These are phyloP conservation scores for Phytopythium aichiense DNA, from an alignment of 352 stramenopile genomes.

Conservation along the genomic window DNA sequence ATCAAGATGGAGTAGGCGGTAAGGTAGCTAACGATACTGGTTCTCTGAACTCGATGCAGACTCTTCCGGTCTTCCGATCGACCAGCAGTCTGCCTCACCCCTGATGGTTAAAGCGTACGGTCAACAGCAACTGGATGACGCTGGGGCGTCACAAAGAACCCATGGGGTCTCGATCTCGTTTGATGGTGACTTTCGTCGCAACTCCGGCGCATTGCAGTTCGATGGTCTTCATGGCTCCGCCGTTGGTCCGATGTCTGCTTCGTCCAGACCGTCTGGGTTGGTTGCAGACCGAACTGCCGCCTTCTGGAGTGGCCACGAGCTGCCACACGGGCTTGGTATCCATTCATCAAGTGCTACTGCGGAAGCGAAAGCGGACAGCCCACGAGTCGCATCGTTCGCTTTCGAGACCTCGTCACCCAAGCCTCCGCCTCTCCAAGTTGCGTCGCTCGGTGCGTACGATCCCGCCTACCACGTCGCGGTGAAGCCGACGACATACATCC, in stretches of 20 bases:
- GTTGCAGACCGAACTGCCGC: not conserved
- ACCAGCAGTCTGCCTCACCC: constrained; percentile 1
- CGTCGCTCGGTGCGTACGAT: not conserved
- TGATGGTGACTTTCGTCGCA: not conserved
- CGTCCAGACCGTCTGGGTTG: not conserved
- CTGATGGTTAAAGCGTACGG: constrained; percentile 5
- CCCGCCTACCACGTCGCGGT: constrained; percentile 1
- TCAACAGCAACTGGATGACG: not conserved
- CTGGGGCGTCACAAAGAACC: not conserved
- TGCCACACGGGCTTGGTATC: not conserved
- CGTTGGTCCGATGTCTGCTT: not conserved
- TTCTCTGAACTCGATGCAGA: not conserved
- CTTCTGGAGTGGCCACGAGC: not conserved
- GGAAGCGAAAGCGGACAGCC: not conserved
- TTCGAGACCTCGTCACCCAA: not conserved
- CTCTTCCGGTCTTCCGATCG: not conserved
- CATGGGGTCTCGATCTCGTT: not conserved
- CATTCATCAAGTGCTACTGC: not conserved
- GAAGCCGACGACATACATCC: constrained; percentile 4
- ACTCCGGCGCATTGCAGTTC: not conserved
- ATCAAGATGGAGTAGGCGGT: not conserved
- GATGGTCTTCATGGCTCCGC: not conserved
- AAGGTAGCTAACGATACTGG: not conserved
- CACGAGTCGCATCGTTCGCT: constrained; percentile 1
- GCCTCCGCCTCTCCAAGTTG: constrained; percentile 1